These are phyloP conservation scores for Aspergillus versicolor DNA, from an alignment of 2,329 filamentous ascomycete species.

Conservation along the genomic window DNA sequence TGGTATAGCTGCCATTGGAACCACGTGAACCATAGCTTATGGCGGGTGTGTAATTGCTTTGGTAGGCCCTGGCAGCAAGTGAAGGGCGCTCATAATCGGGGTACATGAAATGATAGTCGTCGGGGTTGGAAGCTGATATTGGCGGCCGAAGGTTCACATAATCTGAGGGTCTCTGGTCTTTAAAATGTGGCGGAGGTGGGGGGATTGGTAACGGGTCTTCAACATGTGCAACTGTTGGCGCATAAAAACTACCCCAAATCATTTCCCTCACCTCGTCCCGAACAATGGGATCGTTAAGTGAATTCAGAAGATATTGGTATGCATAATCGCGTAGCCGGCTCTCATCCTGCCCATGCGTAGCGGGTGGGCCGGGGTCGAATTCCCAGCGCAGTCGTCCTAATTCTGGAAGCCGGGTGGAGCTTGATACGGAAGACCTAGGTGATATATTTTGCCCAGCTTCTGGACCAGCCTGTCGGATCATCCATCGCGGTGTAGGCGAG, in stretches of 20 bases:
- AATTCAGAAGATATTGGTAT: constrained; percentile 19
- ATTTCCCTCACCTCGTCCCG: constrained; percentile 14
- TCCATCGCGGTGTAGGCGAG: constrained; percentile 13
- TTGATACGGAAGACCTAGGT: background rate
- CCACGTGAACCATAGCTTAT: background rate
- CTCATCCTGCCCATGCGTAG: constrained; percentile 2
- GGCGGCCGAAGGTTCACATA: background rate
- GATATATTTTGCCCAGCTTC: background rate
- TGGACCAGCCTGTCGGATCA: constrained; percentile 7
- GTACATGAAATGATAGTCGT: constrained; percentile 5
- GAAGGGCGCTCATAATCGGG: constrained; percentile 9
- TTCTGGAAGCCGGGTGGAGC: background rate
- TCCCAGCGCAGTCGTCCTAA: constrained; percentile 15
- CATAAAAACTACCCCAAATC: constrained; percentile 6
- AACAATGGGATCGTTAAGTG: constrained; percentile 14
- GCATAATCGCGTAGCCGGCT: constrained; percentile 20
- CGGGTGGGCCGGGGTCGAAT: constrained; percentile 21
- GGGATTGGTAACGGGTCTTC: constrained; percentile 25
- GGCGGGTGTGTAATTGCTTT: background rate
- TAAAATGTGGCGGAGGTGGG: constrained; percentile 9
- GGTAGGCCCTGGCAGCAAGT: constrained; percentile 5
- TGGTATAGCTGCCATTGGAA: background rate
- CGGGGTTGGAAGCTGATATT: background rate
- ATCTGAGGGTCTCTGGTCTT: background rate
- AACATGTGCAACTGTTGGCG: background rate